Base-by-base conservation (phyloP, 768 basidiomycete species). In the Jaapia argillacea region DNA sequence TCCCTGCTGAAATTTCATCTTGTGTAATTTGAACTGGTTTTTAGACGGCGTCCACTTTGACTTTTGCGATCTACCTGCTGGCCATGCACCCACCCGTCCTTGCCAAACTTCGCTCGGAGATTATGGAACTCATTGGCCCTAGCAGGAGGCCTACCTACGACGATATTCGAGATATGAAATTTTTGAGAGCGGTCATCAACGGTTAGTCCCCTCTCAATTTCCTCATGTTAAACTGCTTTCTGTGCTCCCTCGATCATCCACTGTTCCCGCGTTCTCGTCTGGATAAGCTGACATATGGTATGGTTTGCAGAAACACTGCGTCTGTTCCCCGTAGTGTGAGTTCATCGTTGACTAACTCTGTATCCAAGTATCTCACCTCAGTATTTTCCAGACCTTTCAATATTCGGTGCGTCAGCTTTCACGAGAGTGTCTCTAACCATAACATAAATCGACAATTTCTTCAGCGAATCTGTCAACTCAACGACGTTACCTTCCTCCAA, bases 111-210 rank as follows among this genome's bases (percentile, higher is more conserved):
- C 69, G 74, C 12, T 58, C 66, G 22, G 79, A 81, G 51, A 66
- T 80, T 16, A 44, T 72, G 3, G 55, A 58, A 6, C 58, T 61
- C 10, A 64, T 79, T 16, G 77, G 77, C 1, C 54, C 61, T 4
- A 58, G 51, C 2, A 54, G 64, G 7, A 47, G 65, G 2, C 78
- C 78, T 0, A 72, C 74, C 1, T 73, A 71, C 49, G 75, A 77
- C 28, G 69, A 75, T 38, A 65, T 80, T 47, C 62, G 72, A 26
- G 66, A 69, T 10, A 72, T 79, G 74, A 76, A 75, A 45, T 81
- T 72, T 49, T 56, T 79, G 45, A 56, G 75, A 28, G 77, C 76
- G 3, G 66, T 77, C 44, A 66, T 79, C 41, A 79, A 80, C 54
- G 69, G 66, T 74, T 22, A 12, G 65, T 43, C 10, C 20, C 24